Base-by-base conservation (phyloP, 73 alveolate genomes). In the Stentor coeruleus region DNA sequence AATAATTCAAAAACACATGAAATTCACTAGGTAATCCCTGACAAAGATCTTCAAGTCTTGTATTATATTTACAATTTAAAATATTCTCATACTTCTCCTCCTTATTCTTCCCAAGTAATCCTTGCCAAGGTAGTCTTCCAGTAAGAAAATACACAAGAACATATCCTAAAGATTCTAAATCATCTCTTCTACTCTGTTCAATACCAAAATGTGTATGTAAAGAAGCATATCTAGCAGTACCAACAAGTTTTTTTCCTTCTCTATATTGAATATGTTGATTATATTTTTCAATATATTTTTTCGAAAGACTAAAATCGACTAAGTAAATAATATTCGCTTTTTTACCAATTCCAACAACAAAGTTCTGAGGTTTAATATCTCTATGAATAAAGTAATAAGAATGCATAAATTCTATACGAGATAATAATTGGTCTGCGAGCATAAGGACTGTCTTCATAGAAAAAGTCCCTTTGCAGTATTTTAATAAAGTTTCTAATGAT, bases 121-220 rank as follows among this genome's bases (percentile, higher is more conserved):
- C 91, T 59, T 90, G 86, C 97, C 97, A 92, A n/a, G 97, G 97
- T 60, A 92, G 86, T 77, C 76, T 90, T 58, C 98, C 98, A 77
- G 85, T 82, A 74, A 90, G 72, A 42, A 92, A 88, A 84, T 90
- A 92, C 36, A 92, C 81, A 74, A 92, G 55, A 85, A 89, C 79
- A 90, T 88, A 92, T 35, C 93, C 96, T n/a, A 92, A 82, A 37
- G 93, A 86, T 77, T 92, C 97, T 40, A 92, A 81, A 91, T 92
- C 97, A 81, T 92, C 97, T 84, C 96, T 88, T 59, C 98, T 38
- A 57, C 89, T 66, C 84, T 91, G 89, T 72, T 93, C 98, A 30
- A 92, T 91, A 20, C 98, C 98, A 4, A 86, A 59, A 76, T 88
- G 95, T 0, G 95, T 90, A 82, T 93, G 90, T 28, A 90, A 85